These are phyloP conservation scores for Collybiopsis confluens DNA, from an alignment of 768 basidiomycete genomes.

Conservation along the genomic window DNA sequence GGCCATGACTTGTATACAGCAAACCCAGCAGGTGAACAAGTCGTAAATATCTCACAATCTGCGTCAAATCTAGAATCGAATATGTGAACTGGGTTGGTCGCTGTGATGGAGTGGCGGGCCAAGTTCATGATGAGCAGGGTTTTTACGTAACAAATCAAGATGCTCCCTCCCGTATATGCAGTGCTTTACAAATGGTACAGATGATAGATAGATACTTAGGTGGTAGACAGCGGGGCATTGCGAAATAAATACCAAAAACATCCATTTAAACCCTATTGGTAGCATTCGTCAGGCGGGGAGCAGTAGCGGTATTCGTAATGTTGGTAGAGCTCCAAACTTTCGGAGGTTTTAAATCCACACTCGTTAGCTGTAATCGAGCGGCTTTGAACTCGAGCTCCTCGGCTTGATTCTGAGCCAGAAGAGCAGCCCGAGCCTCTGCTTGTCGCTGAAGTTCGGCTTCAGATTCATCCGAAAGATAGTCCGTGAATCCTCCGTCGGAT, in stretches of 20 bases:
- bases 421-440: slow-evolving; percentile 74
- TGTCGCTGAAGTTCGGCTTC: slow-evolving; percentile 84
- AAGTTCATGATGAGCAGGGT: slow-evolving; percentile 61
- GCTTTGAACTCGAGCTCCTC: slow-evolving; percentile 82
- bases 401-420: slow-evolving; percentile 73
- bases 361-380: slow-evolving; percentile 72
- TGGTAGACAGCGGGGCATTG: too few relatives aligned
- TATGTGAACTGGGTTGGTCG: slow-evolving; percentile 70
- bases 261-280: not conserved
- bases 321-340: slow-evolving; percentile 68
- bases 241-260: too few relatives aligned
- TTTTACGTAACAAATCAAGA: not conserved
- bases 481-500: slow-evolving; percentile 84
- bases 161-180: slow-evolving; percentile 4
- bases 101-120: slow-evolving; percentile 77
- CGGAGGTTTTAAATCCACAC: slow-evolving; percentile 72
- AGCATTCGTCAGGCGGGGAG: slow-evolving; percentile 15
- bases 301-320: slow-evolving; percentile 23
- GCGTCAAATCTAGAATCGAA: slow-evolving; percentile 76
- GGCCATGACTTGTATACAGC: slow-evolving; percentile 78
- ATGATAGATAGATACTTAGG: slow-evolving; percentile 1
- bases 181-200: slow-evolving; percentile 5
- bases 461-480: slow-evolving; percentile 91
- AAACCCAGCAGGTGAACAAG: slow-evolving; percentile 76
- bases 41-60: slow-evolving; percentile 78